These are phyloP conservation scores for Rhynchosporium agropyri DNA, from an alignment of 2,329 filamentous ascomycete genomes.

Conservation along the genomic window DNA sequence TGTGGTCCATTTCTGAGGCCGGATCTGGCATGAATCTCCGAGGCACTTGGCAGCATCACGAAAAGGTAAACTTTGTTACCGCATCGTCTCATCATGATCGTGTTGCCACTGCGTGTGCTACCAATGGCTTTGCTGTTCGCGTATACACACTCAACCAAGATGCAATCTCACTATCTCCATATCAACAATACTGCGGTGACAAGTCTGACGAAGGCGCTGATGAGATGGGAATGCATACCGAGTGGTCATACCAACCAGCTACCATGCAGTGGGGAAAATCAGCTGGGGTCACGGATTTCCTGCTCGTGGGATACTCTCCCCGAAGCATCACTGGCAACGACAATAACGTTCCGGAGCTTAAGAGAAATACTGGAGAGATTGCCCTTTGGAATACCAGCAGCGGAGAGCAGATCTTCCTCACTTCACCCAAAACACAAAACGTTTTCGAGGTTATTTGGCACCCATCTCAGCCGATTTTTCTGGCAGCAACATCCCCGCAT, in stretches of 20 bases:
- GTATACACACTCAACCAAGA: constrained; percentile 53
- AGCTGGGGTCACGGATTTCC: constrained; percentile 50
- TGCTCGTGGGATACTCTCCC: constrained; percentile 66
- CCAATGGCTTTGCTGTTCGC: constrained; percentile 55
- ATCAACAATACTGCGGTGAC: constrained; percentile 38
- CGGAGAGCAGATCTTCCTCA: constrained; percentile 48
- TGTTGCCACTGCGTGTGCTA: constrained; percentile 63
- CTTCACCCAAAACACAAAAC: constrained; percentile 57
- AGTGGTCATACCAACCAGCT: constrained; percentile 65
- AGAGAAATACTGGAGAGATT: constrained; percentile 60
- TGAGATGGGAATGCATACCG: constrained; percentile 37
- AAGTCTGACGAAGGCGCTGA: constrained; percentile 33
- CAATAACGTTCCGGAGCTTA: constrained; percentile 58
- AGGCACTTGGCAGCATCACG: constrained; percentile 58
- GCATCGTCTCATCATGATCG: constrained; percentile 50
- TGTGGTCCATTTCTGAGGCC: constrained; percentile 53
- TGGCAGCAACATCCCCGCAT: constrained; percentile 59
- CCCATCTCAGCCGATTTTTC: constrained; percentile 55
- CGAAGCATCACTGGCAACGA: constrained; percentile 57
- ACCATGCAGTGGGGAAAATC: constrained; percentile 64
- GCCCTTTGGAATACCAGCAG: constrained; percentile 58
- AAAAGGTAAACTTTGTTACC: constrained; percentile 65
- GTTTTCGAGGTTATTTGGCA: constrained; percentile 69
- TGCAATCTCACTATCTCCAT: constrained; percentile 42
- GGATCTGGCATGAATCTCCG: constrained; percentile 47